Percentiles rank a stretch among this genome's conserved stretches.
phyloP scores from a whole-genome alignment of 2,329 filamentous ascomycete species.

The Claviceps digitariae region DNA sequence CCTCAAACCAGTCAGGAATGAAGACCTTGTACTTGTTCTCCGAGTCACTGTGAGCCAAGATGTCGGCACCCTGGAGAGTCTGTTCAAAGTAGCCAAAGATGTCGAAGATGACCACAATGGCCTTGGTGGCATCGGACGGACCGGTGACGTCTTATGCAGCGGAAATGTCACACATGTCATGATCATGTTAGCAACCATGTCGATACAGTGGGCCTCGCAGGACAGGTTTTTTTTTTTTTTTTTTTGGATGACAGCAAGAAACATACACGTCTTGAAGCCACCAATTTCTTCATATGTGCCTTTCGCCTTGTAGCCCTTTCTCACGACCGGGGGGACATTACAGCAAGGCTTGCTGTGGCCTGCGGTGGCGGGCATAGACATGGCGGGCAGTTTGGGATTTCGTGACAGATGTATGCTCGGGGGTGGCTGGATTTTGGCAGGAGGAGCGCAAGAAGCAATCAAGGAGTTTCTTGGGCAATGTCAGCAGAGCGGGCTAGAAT shows the following conservation, averaged over 20 bases:
- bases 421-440: too few relatives aligned
- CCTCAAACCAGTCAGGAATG: constrained; percentile 86
- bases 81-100: constrained; percentile 61
- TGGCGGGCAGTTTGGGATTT: constrained; percentile 12
- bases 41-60: constrained; percentile 39
- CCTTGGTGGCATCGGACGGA: constrained; percentile 37
- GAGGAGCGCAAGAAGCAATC: too few relatives aligned
- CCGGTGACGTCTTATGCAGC: constrained; percentile 29
- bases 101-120: constrained; percentile 49
- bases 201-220: too few relatives aligned
- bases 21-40: constrained; percentile 67
- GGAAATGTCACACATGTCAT: too few relatives aligned
- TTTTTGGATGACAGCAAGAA: not conserved
- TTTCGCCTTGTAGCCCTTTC: constrained; percentile 39
- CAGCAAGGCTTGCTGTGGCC: constrained; percentile 45
- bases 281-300: constrained; percentile 43
- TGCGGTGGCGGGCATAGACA: constrained; percentile 38
- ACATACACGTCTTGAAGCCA: constrained; percentile 37
- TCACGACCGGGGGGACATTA: constrained; percentile 44
- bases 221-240: too few relatives aligned
- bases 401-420: not conserved
- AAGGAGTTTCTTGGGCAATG: too few relatives aligned
- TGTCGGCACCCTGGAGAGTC: constrained; percentile 58
- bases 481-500: too few relatives aligned
- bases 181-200: not conserved